Base-by-base conservation (phyloP, 768 basidiomycete species). In the Suillus ampliporus region DNA sequence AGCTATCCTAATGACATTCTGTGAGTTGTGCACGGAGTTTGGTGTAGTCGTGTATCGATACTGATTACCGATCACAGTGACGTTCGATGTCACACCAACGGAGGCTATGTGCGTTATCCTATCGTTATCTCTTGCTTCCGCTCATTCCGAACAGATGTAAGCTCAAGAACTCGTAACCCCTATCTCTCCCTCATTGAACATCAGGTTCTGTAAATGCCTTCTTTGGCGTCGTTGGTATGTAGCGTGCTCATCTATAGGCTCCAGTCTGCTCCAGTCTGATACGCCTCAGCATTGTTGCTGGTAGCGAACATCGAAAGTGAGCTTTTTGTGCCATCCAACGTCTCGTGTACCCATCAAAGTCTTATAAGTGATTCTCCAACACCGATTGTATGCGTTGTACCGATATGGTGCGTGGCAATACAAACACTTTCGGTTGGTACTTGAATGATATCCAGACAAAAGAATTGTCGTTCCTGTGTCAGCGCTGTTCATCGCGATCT, bases 281-380 rank as follows among this genome's bases (percentile, higher is more conserved):
- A 10, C 5, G 15, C 23, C 10, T 11, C 14, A 60, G 58, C 34
- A n/a, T 19, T 60, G 23, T 37, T 60, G 19, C 10, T 60, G 15
- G 58, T 51, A 13, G 50, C 44, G 9, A 60, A 60, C 34, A 60
- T 60, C 15, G 58, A 60, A 60, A 23, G 58, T 56, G 37, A 34
- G 57, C 23, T n/a, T 14, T 23, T 4, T 4, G 17, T 19, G 34
- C 26, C 21, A 17, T 23, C 52, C 37, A 21, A 54, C 15, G 4
- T 23, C 23, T 7, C 21, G 17, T 23, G 5, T 23, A 54, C 35
- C 13, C 21, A 54, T 38, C 35, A 54, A 54, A 23, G 9, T 37
- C 10, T n/a, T n/a, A n/a, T 9, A 3, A 61, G 60, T 61, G n/a
- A 61, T 61, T 40, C 60, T 61, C 9, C 37, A 28, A 34, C 17